Conservation (phyloP, 2,329 filamentous ascomycete genomes). For the Cercospora sesami region DNA sequence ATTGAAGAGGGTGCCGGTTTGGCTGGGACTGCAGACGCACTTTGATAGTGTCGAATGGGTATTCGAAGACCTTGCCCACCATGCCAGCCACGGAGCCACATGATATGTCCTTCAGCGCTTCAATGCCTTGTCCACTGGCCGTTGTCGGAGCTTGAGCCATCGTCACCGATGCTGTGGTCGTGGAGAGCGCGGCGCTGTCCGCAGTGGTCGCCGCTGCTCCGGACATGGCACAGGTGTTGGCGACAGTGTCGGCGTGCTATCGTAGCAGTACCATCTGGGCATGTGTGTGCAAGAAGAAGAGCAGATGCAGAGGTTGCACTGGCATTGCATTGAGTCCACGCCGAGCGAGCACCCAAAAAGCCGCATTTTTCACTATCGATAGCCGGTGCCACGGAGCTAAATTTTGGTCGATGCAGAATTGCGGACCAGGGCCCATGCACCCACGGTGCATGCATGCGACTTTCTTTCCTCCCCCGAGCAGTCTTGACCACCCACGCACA, state of each 20-base stretch:
- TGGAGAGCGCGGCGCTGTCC: not conserved
- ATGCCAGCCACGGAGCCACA: constrained; percentile 91
- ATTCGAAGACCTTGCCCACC: constrained; percentile 94
- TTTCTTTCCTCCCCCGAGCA: not conserved
- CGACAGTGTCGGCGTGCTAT: not conserved
- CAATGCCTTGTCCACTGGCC: constrained; percentile 50
- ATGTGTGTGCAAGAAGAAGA: not conserved
- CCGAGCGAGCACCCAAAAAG: not conserved
- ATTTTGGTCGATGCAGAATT: not conserved
- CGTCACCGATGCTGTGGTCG: not conserved
- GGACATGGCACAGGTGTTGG: not conserved
- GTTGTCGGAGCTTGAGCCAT: constrained; percentile 4
- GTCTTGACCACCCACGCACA: not conserved
- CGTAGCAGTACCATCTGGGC: not conserved
- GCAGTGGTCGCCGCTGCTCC: not conserved
- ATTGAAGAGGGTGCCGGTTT: constrained; percentile 75
- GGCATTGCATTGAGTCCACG: not conserved
- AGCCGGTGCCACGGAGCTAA: not conserved
- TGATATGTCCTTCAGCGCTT: constrained; percentile 80
- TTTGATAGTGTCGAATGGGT: constrained; percentile 98
- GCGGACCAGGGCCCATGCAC: not conserved
- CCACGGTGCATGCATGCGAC: not conserved
- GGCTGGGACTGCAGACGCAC: constrained; percentile 96
- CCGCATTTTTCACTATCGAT: constrained; percentile 5
- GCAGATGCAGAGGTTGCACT: not conserved